A percentile compares a stretch with the other conserved stretches of the same genome.
Evolutionary conservation across 2,329 filamentous ascomycete species (phyloP).

Genomic region (Aureobasidium leucospermi): DNA sequence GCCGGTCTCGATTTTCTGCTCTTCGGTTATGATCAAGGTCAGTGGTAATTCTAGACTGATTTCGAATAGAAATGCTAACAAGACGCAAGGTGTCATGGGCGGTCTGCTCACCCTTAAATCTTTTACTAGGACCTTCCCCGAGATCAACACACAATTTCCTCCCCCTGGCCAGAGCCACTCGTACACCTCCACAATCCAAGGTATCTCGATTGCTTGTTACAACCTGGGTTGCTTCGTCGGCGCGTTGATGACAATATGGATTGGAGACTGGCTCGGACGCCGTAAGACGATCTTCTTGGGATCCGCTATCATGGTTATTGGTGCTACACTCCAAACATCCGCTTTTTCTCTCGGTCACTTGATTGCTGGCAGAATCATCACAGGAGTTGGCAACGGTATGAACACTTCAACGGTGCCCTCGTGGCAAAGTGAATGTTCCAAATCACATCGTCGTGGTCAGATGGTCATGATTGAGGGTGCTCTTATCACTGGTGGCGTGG

Average conservation of each 20-base stretch:
- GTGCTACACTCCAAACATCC: slow-evolving; percentile 41
- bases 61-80: background rate
- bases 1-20: slow-evolving; percentile 36
- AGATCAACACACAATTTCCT: slow-evolving; percentile 27
- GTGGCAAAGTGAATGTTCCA: slow-evolving; percentile 46
- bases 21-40: slow-evolving; percentile 31
- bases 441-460: slow-evolving; percentile 43
- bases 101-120: slow-evolving; percentile 36
- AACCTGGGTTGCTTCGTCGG: slow-evolving; percentile 44
- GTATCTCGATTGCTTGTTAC: slow-evolving; percentile 38
- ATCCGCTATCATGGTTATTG: slow-evolving; percentile 43
- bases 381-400: slow-evolving; percentile 45
- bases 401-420: slow-evolving; percentile 47
- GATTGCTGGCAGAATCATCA: slow-evolving; percentile 45
- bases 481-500: slow-evolving; percentile 43
- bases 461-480: slow-evolving; percentile 48
- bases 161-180: slow-evolving; percentile 8
- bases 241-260: slow-evolving; percentile 42
- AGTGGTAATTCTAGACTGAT: background rate
- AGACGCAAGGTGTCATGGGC: slow-evolving; percentile 34
- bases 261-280: slow-evolving; percentile 43
- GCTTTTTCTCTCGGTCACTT: slow-evolving; percentile 39
- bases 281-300: slow-evolving; percentile 43
- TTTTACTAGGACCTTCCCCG: slow-evolving; percentile 36
- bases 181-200: slow-evolving; percentile 23